These are phyloP conservation scores for Corinectria fuckeliana DNA, from an alignment of 2,329 filamentous ascomycete genomes.

Conservation along the genomic window DNA sequence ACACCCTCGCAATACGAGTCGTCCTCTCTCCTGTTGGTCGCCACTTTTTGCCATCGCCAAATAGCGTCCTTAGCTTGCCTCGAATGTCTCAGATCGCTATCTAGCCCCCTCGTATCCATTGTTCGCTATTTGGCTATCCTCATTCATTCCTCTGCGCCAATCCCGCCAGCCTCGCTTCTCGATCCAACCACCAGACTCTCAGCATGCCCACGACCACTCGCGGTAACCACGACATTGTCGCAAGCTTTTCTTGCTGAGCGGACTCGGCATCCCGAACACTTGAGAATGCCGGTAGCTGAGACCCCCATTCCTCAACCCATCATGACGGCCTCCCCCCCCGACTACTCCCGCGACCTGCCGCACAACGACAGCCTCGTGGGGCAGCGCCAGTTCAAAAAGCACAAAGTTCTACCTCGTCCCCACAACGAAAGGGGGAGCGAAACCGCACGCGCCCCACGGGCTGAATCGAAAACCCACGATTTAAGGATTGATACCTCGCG, in stretches of 20 bases:
- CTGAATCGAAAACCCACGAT: constrained; percentile 30
- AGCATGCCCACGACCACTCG: constrained; percentile 35
- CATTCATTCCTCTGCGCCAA: constrained; percentile 24
- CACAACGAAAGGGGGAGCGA: constrained; percentile 35
- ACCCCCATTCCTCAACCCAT: constrained; percentile 39
- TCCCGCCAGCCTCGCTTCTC: constrained; percentile 23
- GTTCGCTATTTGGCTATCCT: constrained; percentile 13
- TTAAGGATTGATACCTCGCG: constrained; percentile 40
- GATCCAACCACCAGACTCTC: constrained; percentile 24
- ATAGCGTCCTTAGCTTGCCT: constrained; percentile 25
- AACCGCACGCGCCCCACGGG: constrained; percentile 31
- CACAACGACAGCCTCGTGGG: constrained; percentile 37
- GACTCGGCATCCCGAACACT: constrained; percentile 1
- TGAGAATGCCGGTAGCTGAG: constrained; percentile 40
- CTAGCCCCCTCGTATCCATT: constrained; percentile 26
- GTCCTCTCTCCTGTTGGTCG: constrained; percentile 20
- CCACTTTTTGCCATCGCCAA: constrained; percentile 18
- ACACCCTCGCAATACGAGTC: constrained; percentile 26
- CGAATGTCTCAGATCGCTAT: constrained; percentile 31
- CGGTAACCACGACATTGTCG: constrained; percentile 28
- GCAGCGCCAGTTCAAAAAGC: constrained; percentile 53
- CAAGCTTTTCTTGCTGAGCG: constrained; percentile 30
- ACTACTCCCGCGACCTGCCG: constrained; percentile 38
- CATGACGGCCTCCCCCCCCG: constrained; percentile 43
- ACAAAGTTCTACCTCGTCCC: constrained; percentile 52